Base-by-base conservation (phyloP, 805 yeast genomes). In the Wickerhamomyces bisporus region DNA sequence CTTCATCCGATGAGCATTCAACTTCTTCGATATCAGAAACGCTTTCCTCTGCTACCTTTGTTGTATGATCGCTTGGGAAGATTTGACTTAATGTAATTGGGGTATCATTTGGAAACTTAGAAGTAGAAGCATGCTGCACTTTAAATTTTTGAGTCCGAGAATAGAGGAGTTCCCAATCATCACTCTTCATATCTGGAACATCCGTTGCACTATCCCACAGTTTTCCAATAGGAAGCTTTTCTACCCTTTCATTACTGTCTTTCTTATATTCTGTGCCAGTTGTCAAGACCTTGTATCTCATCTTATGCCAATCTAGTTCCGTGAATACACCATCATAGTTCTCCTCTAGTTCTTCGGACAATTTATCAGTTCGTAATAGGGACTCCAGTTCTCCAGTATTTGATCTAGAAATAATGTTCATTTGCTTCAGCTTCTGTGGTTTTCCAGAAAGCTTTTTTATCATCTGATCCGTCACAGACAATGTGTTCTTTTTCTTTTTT, bases 401-500 rank as follows among this genome's bases (percentile, higher is more conserved):
- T 8, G 19, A 5, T 28, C 31, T 28, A 11, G 28, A 26, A 7
- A 11, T 8, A 14, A 32, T 9, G 6, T 3, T 13, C 33, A 33
- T 32, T 17, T 21, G 30, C 17, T 16, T 16, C n/a, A 40, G 10
- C 24, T 47, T 47, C 14, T 18, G 29, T 3, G 44, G 47, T 31
- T 41, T 47, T 5, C 51, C 51, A 9, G 45, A 37, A 3, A 47
- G 35, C 17, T 38, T 46, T 17, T 21, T 18, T 15, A 40, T 40
- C 48, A 44, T 44, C 18, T 40, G 41, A 10, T 39, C 31, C 1
- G 32, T 40, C 3, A 30, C 38, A 6, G 46, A 40, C 18, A 37
- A 11, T 36, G 33, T 30, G 26, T 34, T 26, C 27, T 26, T 26
- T 3, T 21, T 21, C 8, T 19, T 33, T 20, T 35, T 37, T 8